Percentiles rank a stretch among this genome's conserved stretches.
Evolutionary conservation across 2,329 filamentous ascomycete species (phyloP).

Genomic region (Pseudocercospora fijiensis): DNA sequence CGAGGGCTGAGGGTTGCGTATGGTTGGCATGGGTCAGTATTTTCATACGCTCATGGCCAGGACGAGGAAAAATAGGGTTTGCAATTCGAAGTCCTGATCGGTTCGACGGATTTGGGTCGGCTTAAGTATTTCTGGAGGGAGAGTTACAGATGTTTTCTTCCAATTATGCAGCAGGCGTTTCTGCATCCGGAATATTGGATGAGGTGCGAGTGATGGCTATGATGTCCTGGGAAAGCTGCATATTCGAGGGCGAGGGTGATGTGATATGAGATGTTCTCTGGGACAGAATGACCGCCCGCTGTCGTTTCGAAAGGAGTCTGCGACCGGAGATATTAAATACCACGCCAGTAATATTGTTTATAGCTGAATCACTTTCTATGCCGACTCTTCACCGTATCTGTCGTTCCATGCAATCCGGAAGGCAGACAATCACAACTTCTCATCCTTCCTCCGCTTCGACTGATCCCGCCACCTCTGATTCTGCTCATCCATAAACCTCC

Average conservation of each 20-base stretch:
- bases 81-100: not conserved
- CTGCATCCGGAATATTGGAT: not conserved
- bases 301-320: not conserved
- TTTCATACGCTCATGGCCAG: no score
- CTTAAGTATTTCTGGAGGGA: not conserved
- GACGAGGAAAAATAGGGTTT: not conserved
- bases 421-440: not conserved
- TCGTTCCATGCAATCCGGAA: not conserved
- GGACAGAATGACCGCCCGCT: not conserved
- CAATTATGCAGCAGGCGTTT: not conserved
- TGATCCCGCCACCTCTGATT: constrained; percentile 2
- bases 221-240: not conserved
- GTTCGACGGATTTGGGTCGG: not conserved
- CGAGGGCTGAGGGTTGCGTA: not conserved
- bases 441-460: constrained; percentile 8
- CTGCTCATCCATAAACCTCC: constrained; percentile 4
- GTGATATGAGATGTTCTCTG: not conserved
- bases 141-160: not conserved
- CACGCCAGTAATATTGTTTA: not conserved
- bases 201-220: not conserved
- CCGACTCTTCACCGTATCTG: no score
- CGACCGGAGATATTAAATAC: not conserved
- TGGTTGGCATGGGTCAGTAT: not conserved
- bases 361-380: not conserved
- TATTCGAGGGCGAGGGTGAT: not conserved